A percentile compares a stretch with the other conserved stretches of the same genome.
Conservation (phyloP, 2,329 filamentous ascomycete genomes). For the Lithohypha guttulata region DNA sequence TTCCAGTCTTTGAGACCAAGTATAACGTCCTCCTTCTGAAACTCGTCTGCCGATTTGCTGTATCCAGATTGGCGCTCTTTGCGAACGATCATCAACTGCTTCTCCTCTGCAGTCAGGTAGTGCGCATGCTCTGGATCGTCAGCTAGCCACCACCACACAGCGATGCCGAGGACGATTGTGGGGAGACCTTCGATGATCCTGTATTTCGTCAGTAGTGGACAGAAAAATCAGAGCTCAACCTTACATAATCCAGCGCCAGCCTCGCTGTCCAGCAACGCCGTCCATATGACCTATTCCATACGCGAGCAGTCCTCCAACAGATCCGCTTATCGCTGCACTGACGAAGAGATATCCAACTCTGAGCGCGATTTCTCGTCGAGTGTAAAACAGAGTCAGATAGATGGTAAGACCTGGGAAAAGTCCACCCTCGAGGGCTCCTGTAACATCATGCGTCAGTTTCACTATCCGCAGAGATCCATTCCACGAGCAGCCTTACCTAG, state of each 20-base stretch:
- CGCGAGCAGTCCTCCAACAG: slow-evolving; percentile 42
- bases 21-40: slow-evolving; percentile 53
- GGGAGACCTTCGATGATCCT: slow-evolving; percentile 39
- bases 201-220: slow-evolving; percentile 32
- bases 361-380: slow-evolving; percentile 32
- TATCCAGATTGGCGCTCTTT: slow-evolving; percentile 42
- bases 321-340: slow-evolving; percentile 40
- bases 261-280: slow-evolving; percentile 35
- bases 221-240: slow-evolving; percentile 16
- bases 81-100: slow-evolving; percentile 43
- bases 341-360: slow-evolving; percentile 37
- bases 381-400: slow-evolving; percentile 39
- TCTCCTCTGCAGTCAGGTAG: slow-evolving; percentile 36
- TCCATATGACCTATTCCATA: slow-evolving; percentile 43
- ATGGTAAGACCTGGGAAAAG: slow-evolving; percentile 35
- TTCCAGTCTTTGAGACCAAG: slow-evolving; percentile 65
- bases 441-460: too few relatives aligned
- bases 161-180: slow-evolving; percentile 33
- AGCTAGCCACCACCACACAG: slow-evolving; percentile 36
- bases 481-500: too few relatives aligned
- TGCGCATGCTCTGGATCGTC: slow-evolving; percentile 36
- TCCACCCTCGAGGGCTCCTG: slow-evolving; percentile 30
- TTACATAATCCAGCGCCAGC: slow-evolving; percentile 36
- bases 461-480: too few relatives aligned
- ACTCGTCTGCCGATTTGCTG: slow-evolving; percentile 40